Conservation (phyloP, 2,329 filamentous ascomycete species). For the Ceratocystis albifundus region DNA sequence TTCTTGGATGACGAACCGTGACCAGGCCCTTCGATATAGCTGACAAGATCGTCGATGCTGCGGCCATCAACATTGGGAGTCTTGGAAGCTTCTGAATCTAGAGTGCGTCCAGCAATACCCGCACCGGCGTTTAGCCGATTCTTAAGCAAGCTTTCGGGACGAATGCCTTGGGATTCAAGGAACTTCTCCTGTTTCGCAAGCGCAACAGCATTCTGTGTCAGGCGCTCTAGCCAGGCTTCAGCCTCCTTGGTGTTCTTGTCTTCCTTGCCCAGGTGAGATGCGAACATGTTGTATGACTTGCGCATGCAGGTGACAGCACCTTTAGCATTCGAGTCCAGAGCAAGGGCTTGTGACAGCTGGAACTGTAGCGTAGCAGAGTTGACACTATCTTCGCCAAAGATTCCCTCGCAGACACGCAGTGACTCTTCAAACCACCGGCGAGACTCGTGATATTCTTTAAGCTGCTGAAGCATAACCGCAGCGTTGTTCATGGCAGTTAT, state of each 20-base stretch:
- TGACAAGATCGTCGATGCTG: conserved; percentile 85
- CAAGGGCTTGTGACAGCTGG: conserved; percentile 90
- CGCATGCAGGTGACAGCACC: conserved; percentile 86
- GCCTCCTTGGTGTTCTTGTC: conserved; percentile 98
- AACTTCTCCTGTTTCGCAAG: conserved; percentile 92
- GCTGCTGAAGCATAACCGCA: conserved; percentile 92
- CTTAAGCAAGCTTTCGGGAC: conserved; percentile 51
- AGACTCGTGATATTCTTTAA: conserved; percentile 91
- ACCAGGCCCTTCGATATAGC: conserved; percentile 72
- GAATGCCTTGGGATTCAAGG: conserved; percentile 60
- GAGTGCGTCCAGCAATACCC: conserved; percentile 28
- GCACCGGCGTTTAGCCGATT: conserved; percentile 2
- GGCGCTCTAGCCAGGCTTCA: conserved; percentile 88
- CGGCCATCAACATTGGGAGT: conserved; percentile 51
- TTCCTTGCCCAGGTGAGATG: conserved; percentile 69
- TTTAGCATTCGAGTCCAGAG: conserved; percentile 91
- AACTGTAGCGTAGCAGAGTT: conserved; percentile 92
- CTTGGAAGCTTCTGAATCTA: conserved; percentile 11
- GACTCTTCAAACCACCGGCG: conserved; percentile 95
- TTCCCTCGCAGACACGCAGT: conserved; percentile 72
- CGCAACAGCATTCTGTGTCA: conserved; percentile 88
- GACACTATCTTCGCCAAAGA: conserved; percentile 81
- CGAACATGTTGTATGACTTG: conserved; percentile 93
- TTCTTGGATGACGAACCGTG: conserved; percentile 40
- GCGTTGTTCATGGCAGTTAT: conserved; percentile 99